Conservation (phyloP, 164 flowering plant genomes). For the Magnolia officinalis region DNA sequence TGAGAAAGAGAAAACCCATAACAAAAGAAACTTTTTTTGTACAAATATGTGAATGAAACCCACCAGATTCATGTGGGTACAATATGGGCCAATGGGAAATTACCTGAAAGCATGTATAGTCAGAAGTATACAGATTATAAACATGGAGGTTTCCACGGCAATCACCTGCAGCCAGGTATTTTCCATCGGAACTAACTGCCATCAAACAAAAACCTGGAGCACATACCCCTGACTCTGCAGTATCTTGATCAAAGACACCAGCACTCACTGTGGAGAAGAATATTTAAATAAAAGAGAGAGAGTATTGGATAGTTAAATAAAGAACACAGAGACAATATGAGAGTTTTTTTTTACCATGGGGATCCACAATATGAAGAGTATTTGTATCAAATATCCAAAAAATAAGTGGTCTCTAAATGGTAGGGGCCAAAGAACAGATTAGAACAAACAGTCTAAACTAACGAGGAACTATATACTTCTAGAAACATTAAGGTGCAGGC, state of each 20-base stretch:
- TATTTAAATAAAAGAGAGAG: background rate
- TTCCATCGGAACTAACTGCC: constrained; percentile 70
- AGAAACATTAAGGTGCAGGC: no score
- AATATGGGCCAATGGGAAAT: background rate
- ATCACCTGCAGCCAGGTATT: constrained; percentile 70
- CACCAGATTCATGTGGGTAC: background rate
- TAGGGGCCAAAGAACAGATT: no score
- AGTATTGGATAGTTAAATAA: background rate
- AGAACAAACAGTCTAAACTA: no score
- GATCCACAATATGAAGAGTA: background rate
- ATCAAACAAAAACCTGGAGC: constrained; percentile 53
- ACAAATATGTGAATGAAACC: background rate
- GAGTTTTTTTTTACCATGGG: background rate
- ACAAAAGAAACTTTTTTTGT: background rate
- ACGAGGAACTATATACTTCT: no score
- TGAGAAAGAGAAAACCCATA: background rate
- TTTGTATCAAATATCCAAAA: no score
- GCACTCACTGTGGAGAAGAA: constrained; percentile 41
- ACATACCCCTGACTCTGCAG: constrained; percentile 34
- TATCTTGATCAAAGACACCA: constrained; percentile 54
- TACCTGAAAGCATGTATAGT: constrained; percentile 63
- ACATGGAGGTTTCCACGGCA: constrained; percentile 58
- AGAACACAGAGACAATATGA: background rate
- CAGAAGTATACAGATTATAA: constrained; percentile 49
- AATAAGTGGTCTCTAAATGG: no score